Evolutionary conservation across 108 stramenopile genomes (phyloP), one percentile per base, ranked within the genome.

Genomic region (Cyclotella choctawhatcheeana): DNA sequence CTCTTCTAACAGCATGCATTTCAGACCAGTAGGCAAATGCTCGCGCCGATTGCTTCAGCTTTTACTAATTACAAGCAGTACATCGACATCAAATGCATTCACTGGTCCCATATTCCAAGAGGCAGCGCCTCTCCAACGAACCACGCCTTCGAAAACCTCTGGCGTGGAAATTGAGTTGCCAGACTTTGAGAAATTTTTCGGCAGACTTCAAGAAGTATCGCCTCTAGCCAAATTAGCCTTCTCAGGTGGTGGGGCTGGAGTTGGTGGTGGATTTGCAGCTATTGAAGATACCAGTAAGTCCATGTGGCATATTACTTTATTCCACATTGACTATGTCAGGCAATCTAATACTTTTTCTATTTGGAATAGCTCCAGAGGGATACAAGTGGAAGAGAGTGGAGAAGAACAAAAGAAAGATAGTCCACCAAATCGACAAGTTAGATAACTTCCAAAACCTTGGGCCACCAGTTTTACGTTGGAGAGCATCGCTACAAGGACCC

Each of bases 121-220:
- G 70, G 37, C 69, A 22, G 75, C 65, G 32, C 67, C 81, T 10
- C 51, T 65, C 54, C 87, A 88, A 62, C 76, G 77, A 12, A 90
- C 74, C 12, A 73, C 81, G 5, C 87, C 86, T 24, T 75, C 86
- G 1, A 89, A 81, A 37, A 80, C 73, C 3, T 70, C 69, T 31
- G 84, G 88, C 22, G 83, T 82, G 6, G 88, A 89, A 22, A 89
- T 89, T 71, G 86, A 89, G 40, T 71, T 89, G 16, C 88, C 88
- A 30, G 76, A 89, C 62, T 86, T 89, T 45, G 86, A 89, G 21
- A 85, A 87, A 64, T 62, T 89, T 55, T 89, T 89, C 62, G 81
- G 73, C 4, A 65, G 89, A 17, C 81, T 89, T 47, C 82, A 74
- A 51, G 71, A 75, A 31, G 85, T 87, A 2, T 89, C 89, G 22